phyloP scores from a whole-genome alignment of 768 basidiomycete species.

The Rhizopogon salebrosus region DNA sequence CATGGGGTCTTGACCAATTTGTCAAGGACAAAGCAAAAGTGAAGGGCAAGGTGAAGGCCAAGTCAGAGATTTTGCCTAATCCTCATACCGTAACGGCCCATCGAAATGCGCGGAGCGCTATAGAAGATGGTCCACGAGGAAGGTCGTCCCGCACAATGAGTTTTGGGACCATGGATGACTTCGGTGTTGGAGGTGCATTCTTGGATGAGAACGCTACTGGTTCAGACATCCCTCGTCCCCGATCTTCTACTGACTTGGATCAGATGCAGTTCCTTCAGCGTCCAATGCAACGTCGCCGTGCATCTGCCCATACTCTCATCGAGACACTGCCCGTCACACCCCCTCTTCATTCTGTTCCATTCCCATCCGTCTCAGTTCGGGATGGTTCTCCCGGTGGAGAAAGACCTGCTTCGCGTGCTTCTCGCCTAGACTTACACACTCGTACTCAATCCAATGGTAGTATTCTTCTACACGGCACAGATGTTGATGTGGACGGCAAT shows the following conservation, averaged over 20 bases:
- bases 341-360: conserved; percentile 53
- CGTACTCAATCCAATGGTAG: conserved; percentile 50
- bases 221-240: conserved; percentile 37
- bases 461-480: conserved; percentile 36
- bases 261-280: conserved; percentile 37
- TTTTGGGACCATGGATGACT: conserved; percentile 54
- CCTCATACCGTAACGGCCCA: conserved; percentile 36
- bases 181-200: conserved; percentile 43
- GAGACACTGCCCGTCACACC: conserved; percentile 35
- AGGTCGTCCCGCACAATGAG: conserved; percentile 60
- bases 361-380: conserved; percentile 53
- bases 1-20: conserved; percentile 80
- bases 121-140: conserved; percentile 33
- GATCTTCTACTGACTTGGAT: conserved; percentile 55
- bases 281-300: conserved; percentile 43
- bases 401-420: conserved; percentile 29
- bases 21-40: conserved; percentile 57
- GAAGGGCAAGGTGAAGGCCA: conserved; percentile 39
- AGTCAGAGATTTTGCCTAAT: conserved; percentile 38
- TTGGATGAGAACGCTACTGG: conserved; percentile 29
- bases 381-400: conserved; percentile 45
- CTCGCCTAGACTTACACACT: conserved; percentile 33
- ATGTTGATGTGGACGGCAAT: conserved; percentile 28
- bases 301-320: conserved; percentile 45
- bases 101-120: conserved; percentile 40